Evolutionary conservation across 2,329 filamentous ascomycete genomes (phyloP).

Genomic region (Alternaria dauci): DNA sequence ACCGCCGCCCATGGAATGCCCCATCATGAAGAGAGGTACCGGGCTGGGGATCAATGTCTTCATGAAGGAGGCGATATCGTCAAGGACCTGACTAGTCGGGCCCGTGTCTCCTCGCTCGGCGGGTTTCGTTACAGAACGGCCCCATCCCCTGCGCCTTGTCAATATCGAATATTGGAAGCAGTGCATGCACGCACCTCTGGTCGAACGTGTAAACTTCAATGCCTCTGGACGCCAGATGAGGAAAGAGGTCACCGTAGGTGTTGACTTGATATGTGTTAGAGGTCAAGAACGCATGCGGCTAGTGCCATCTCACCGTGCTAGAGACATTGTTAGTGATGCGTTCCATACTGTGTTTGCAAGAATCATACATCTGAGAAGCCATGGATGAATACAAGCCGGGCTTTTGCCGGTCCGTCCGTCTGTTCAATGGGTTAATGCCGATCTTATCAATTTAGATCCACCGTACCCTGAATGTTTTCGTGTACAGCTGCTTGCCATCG

Average conservation of each 20-base stretch:
- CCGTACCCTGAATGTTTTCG: constrained; percentile 67
- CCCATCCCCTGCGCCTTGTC: constrained; percentile 73
- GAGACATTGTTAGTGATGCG: constrained; percentile 5
- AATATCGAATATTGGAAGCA: constrained; percentile 6
- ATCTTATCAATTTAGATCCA: constrained; percentile 10
- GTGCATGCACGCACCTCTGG: constrained; percentile 63
- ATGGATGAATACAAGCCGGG: constrained; percentile 83
- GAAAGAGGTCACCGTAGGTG: constrained; percentile 78
- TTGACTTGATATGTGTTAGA: constrained; percentile 60
- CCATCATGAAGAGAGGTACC: constrained; percentile 80
- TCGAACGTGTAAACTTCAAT: constrained; percentile 83
- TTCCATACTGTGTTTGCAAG: background rate
- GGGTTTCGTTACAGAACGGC: constrained; percentile 70
- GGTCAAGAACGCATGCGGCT: background rate
- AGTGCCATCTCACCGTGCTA: constrained; percentile 22
- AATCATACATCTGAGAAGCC: constrained; percentile 75
- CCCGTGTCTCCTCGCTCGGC: constrained; percentile 76
- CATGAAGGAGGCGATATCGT: constrained; percentile 81
- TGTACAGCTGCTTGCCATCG: constrained; percentile 66
- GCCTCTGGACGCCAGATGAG: constrained; percentile 71
- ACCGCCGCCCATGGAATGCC: constrained; percentile 90
- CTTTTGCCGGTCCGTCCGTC: constrained; percentile 67
- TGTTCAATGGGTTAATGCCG: constrained; percentile 39
- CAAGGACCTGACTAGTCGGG: constrained; percentile 74
- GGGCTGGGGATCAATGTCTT: constrained; percentile 62